Evolutionary conservation across 1,139 yeast genomes (phyloP).

Genomic region (Kurtzmaniella quercitrusa): DNA sequence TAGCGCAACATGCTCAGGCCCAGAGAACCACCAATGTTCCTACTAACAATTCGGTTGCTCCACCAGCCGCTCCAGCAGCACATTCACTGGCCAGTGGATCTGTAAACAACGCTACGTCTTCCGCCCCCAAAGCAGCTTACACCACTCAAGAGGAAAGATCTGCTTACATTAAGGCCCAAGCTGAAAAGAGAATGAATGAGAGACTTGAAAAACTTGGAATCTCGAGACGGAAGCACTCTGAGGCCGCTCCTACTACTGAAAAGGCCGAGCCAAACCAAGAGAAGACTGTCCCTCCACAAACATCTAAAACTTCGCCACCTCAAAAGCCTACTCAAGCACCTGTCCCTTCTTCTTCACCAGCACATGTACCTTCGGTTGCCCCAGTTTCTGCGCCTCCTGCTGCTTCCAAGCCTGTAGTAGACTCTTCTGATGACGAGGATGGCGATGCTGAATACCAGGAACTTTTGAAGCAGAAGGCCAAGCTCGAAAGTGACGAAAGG

Average conservation of each 20-base stretch:
- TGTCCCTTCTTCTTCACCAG: neutral
- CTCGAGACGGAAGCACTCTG: constrained; percentile 26
- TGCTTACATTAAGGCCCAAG: constrained; percentile 84
- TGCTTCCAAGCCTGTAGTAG: constrained; percentile 13
- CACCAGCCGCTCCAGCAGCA: constrained; percentile 9
- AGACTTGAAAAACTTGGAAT: constrained; percentile 84
- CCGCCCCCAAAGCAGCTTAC: constrained; percentile 14
- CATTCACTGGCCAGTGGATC: constrained; percentile 8
- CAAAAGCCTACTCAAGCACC: neutral
- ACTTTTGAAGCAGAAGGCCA: constrained; percentile 43
- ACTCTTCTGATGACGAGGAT: constrained; percentile 35
- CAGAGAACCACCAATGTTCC: constrained; percentile 6
- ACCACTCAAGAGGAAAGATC: constrained; percentile 63
- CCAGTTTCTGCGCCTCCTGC: neutral
- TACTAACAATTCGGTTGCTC: constrained; percentile 11
- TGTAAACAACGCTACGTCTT: constrained; percentile 10
- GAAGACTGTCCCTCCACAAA: neutral
- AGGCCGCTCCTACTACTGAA: neutral
- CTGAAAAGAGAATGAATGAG: constrained; percentile 85
- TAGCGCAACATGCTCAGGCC: constrained; percentile 25
- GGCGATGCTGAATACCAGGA: constrained; percentile 47
- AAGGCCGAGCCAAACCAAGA: no score
- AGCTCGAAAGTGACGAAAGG: constrained; percentile 43
- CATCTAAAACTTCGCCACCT: no score
- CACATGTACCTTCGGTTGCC: neutral